Base-by-base conservation (phyloP, 139 green algal genomes). In the Micractinium sp. region DNA sequence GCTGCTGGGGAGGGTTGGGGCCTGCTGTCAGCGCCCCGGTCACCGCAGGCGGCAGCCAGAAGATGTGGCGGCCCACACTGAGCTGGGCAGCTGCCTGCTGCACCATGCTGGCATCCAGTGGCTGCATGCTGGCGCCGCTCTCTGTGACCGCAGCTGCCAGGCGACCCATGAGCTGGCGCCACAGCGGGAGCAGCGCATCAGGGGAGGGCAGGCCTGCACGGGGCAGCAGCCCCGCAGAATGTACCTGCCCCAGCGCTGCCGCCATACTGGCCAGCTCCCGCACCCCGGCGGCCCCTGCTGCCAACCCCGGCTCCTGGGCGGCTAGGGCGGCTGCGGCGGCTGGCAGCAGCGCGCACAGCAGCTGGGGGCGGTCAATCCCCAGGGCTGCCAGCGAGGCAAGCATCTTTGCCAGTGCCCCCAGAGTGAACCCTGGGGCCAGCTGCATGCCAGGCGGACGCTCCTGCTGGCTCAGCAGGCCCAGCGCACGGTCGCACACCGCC, bases 341-440 rank as follows among this genome's bases (percentile, higher is more conserved):
- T 14, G 78, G 78, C 78, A 84, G 78, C 78, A 84, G 41, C 29
- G 78, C 47, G 47, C 41, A 39, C 29, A 84, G 78, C 78, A 84
- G 78, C 27, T 47, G 78, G 12, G 78, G 78, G 27, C 31, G 78
- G 41, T 15, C 25, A 16, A 84, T 35, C 12, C 41, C 27, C 78
- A 84, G 78, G 22, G 78, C 78, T 15, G 78, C 78, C 78, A 84
- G 41, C 3, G 78, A 47, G 0, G 31, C 31, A 47, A 84, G 78
- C 41, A 84, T 41, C 78, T 23, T 38, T 39, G 78, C 56, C 41
- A 84, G 41, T 16, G 78, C 78, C 22, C 78, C 41, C 41, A 84
- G 41, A 31, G 41, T 66, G 41, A 84, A 84, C 38, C 77, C 77
- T 12, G 29, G 77, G 35, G 41, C 27, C 78, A 38, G 78, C 78